Conservation (phyloP, 1,139 yeast species). For the Nakaseomyces delphensis region DNA sequence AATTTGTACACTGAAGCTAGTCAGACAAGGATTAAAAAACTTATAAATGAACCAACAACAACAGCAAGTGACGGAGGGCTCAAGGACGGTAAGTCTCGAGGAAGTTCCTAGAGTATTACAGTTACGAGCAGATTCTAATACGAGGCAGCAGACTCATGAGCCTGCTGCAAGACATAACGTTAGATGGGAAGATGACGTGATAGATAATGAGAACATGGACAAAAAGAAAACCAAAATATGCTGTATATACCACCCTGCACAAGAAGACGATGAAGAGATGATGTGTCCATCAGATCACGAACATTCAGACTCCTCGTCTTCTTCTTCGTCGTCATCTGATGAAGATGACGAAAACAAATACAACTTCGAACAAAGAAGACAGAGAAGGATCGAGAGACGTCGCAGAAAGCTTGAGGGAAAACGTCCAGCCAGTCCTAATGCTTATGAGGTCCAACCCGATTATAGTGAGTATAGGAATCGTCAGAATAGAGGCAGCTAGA, state of each 20-base stretch:
- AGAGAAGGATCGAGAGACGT: constrained; percentile 29
- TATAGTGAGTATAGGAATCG: constrained; percentile 33
- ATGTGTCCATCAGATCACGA: constrained; percentile 32
- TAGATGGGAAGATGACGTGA: constrained; percentile 74
- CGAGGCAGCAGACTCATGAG: constrained; percentile 4
- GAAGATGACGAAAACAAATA: constrained; percentile 22
- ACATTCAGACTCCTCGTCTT: constrained; percentile 13
- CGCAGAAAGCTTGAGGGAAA: constrained; percentile 24
- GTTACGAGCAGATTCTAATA: constrained; percentile 16
- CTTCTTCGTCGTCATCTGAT: constrained; percentile 26
- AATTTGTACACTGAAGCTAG: no score
- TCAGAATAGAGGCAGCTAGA: constrained; percentile 24
- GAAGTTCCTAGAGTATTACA: constrained; percentile 19
- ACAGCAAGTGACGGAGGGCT: constrained; percentile 11
- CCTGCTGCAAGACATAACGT: constrained; percentile 40
- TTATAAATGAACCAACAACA: constrained; percentile 9
- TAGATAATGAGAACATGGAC: constrained; percentile 82
- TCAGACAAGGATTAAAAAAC: background rate
- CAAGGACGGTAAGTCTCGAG: constrained; percentile 19
- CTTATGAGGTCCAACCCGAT: constrained; percentile 66
- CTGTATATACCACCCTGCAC: constrained; percentile 84
- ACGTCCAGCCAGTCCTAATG: constrained; percentile 46
- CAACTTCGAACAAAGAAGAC: constrained; percentile 26
- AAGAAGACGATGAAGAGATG: constrained; percentile 54
- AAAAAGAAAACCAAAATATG: constrained; percentile 90